A percentile compares a stretch with the other conserved stretches of the same genome.
phyloP scores from a whole-genome alignment of 2,329 filamentous ascomycete genomes.

The Aspergillus latus region DNA sequence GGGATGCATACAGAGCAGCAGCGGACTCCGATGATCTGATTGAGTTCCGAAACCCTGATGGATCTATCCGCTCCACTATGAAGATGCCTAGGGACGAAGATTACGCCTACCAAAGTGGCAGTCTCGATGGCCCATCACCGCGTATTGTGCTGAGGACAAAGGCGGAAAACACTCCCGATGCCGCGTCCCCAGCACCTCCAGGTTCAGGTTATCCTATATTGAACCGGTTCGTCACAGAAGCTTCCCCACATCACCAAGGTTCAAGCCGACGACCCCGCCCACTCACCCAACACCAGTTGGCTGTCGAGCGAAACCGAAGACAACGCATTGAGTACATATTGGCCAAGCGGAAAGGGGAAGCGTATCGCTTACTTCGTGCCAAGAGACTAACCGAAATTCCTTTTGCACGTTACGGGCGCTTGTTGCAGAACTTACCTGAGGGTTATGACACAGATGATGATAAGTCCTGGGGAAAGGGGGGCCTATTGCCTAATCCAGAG shows the following conservation, averaged over 20 bases:
- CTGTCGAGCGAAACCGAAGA: conserved; percentile 50
- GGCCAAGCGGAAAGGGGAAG: conserved; percentile 42
- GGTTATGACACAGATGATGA: conserved; percentile 50
- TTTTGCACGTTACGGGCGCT: conserved; percentile 42
- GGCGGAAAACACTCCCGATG: conserved; percentile 44
- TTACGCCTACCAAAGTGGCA: conserved; percentile 37
- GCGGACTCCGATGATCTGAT: conserved; percentile 10
- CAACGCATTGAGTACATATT: conserved; percentile 51
- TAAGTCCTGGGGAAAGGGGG: conserved; percentile 45
- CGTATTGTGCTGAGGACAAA: conserved; percentile 48
- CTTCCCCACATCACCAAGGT: conserved; percentile 29
- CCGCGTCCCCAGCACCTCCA: conserved; percentile 45
- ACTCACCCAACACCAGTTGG: conserved; percentile 51
- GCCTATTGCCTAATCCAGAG: conserved; percentile 41
- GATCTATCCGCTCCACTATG: conserved; percentile 21
- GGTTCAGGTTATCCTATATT: conserved; percentile 44
- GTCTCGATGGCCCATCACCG: conserved; percentile 35
- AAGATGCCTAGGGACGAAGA: conserved; percentile 42
- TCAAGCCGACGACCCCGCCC: conserved; percentile 46
- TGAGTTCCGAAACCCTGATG: conserved; percentile 11
- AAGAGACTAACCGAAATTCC: conserved; percentile 42
- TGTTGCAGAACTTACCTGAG: conserved; percentile 44
- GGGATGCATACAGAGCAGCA: conserved; percentile 3
- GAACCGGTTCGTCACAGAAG: conserved; percentile 41
- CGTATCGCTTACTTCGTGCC: conserved; percentile 38